Base-by-base conservation (phyloP, 257 asterid species). In the Apocynum venetum region DNA sequence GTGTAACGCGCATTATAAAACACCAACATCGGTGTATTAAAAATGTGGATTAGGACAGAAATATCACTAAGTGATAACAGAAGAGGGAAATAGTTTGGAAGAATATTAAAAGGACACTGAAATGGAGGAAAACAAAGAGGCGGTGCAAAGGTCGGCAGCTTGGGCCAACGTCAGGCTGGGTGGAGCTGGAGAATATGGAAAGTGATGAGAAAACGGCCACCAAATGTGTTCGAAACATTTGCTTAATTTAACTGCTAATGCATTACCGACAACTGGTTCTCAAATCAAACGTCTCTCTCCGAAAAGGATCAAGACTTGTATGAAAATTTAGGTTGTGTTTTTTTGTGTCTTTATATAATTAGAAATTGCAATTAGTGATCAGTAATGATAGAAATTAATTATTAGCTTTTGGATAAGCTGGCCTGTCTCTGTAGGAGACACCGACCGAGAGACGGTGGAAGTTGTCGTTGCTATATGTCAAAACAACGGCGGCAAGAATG, bases 121-220 rank as follows among this genome's bases (percentile, higher is more conserved):
- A 76, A 40, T 40, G 68, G 71, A 44, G 14, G 74, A 73, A 63
- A 73, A 38, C 57, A 10, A 60, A 51, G 60, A 51, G 82, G 78
- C 82, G 82, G 82, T 63, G 81, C 56, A 47, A 46, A 61, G 49
- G 81, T 78, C 81, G 73, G 77, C 64, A 36, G 72, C 64, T 19
- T 38, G 17, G 56, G 36, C 25, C 65, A 75, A 53, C 43, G 70
- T 41, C 63, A 49, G 17, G 17, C 73, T 43, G 73, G 73, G 13
- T 40, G 36, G 36, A 40, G 38, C 12, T 19, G 73, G 53, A 17
- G 51, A 19, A 63, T 63, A 11, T 14, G 51, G 51, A 8, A 40
- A 43, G 51, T 41, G 35, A 19, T 15, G 72, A 43, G 35, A 7
- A 66, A 6, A 40, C 6, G 48, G 13, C 60, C 59, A 6, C 19